phyloP scores from a whole-genome alignment of 2,329 filamentous ascomycete genomes.

The Diaporthe citrichinensis region DNA sequence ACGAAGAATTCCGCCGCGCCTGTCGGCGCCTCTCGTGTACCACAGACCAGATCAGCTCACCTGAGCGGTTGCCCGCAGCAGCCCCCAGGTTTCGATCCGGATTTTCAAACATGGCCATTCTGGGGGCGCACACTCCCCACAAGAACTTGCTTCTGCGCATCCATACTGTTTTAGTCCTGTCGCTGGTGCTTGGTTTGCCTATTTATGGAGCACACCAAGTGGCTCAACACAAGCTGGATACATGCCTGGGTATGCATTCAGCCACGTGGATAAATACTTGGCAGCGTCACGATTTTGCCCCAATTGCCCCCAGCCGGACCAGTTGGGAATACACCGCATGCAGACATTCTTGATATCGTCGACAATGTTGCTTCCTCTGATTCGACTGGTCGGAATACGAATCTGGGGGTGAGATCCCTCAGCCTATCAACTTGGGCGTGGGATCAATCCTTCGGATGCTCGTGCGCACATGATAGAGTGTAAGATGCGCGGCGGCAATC shows the following conservation, averaged over 20 bases:
- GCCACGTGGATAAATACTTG: slow-evolving; percentile 25
- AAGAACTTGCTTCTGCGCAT: neutral
- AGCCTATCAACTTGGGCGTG: slow-evolving; percentile 20
- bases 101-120: neutral
- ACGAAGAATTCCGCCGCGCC: neutral
- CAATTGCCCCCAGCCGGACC: slow-evolving; percentile 10
- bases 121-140: slow-evolving; percentile 12
- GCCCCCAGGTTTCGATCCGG: slow-evolving; percentile 16
- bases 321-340: slow-evolving; percentile 5
- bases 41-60: slow-evolving; percentile 16
- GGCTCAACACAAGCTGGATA: neutral
- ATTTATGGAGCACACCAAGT: slow-evolving; percentile 25
- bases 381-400: slow-evolving; percentile 34
- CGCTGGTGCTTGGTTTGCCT: neutral
- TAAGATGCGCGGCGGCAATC: neutral
- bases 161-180: neutral
- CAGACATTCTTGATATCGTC: neutral
- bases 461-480: slow-evolving; percentile 18
- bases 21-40: slow-evolving; percentile 19
- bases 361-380: neutral
- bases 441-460: slow-evolving; percentile 23
- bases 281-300: slow-evolving; percentile 13
- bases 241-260: slow-evolving; percentile 1
- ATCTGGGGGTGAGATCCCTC: slow-evolving; percentile 1
- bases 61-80: slow-evolving; percentile 5